Evolutionary conservation across 345 rosid species (phyloP).

Genomic region (Gossypium herbaceum): DNA sequence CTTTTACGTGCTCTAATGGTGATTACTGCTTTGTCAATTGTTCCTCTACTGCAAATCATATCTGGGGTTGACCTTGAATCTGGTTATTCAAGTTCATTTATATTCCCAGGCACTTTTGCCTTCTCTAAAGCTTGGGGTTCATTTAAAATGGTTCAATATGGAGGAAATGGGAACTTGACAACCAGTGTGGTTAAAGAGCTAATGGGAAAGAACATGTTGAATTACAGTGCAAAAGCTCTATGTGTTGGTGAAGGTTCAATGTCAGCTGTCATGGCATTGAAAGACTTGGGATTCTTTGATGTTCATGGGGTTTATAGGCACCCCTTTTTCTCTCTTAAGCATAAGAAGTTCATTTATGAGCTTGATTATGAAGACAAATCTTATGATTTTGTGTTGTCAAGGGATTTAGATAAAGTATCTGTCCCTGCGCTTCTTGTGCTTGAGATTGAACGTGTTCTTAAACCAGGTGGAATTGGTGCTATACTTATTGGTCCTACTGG

Average conservation of each 20-base stretch:
- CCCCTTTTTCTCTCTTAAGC: slow-evolving; percentile 59
- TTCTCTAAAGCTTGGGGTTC: slow-evolving; percentile 41
- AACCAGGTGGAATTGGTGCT: slow-evolving; percentile 77
- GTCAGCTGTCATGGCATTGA: slow-evolving; percentile 50
- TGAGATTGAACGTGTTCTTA: slow-evolving; percentile 79
- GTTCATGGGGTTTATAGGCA: slow-evolving; percentile 43
- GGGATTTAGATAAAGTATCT: slow-evolving; percentile 53
- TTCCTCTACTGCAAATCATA: slow-evolving; percentile 48
- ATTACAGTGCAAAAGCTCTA: slow-evolving; percentile 49
- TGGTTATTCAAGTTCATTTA: slow-evolving; percentile 29
- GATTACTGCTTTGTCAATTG: slow-evolving; percentile 46
- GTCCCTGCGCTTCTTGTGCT: slow-evolving; percentile 78
- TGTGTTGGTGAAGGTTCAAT: slow-evolving; percentile 71
- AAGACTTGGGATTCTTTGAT: slow-evolving; percentile 48
- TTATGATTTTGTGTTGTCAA: slow-evolving; percentile 67
- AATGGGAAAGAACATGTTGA: slow-evolving; percentile 41
- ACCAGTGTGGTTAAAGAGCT: slow-evolving; percentile 51
- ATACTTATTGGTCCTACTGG: slow-evolving; percentile 52
- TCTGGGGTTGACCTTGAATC: slow-evolving; percentile 33
- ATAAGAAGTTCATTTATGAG: slow-evolving; percentile 50
- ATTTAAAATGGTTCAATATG: slow-evolving; percentile 36
- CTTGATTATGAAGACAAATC: slow-evolving; percentile 56
- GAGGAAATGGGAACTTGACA: slow-evolving; percentile 46
- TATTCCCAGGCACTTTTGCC: slow-evolving; percentile 25
- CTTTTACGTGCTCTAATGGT: slow-evolving; percentile 56